Conservation (phyloP, 495 filamentous ascomycete genomes). For the Sordaria brevicollis region DNA sequence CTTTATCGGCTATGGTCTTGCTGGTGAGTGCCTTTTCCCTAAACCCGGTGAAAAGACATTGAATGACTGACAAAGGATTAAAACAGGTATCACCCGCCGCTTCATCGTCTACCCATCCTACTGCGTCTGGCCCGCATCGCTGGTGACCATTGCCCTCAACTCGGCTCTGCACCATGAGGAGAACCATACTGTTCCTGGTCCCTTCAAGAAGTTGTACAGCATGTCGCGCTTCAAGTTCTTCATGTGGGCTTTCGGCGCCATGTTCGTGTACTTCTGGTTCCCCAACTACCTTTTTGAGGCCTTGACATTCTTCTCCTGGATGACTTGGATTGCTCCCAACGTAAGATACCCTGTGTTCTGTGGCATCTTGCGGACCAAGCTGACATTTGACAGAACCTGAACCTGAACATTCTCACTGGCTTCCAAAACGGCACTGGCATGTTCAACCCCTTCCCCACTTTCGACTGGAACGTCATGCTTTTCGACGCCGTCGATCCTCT, state of each 20-base stretch:
- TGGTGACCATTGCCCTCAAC: conserved; percentile 37
- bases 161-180: conserved; percentile 31
- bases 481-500: conserved; percentile 24
- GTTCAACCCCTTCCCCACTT: conserved; percentile 30
- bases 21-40: conserved; percentile 28
- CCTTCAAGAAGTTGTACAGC: conserved; percentile 23
- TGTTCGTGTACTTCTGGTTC: conserved; percentile 37
- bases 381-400: conserved; percentile 9
- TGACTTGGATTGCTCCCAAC: conserved; percentile 31
- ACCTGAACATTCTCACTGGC: conserved; percentile 22
- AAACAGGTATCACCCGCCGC: conserved; percentile 19
- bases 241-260: conserved; percentile 19
- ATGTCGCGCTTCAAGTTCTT: conserved; percentile 28
- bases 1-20: conserved; percentile 42
- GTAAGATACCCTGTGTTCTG: neutral
- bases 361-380: neutral
- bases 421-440: conserved; percentile 22
- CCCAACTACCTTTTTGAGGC: conserved; percentile 32
- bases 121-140: conserved; percentile 32
- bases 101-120: conserved; percentile 45
- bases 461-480: conserved; percentile 33
- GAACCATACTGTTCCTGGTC: conserved; percentile 18
- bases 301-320: conserved; percentile 32
- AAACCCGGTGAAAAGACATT: neutral
- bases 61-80: neutral